Evolutionary conservation across 257 asterid species (phyloP).

Genomic region (Ophiorrhiza pumila): DNA sequence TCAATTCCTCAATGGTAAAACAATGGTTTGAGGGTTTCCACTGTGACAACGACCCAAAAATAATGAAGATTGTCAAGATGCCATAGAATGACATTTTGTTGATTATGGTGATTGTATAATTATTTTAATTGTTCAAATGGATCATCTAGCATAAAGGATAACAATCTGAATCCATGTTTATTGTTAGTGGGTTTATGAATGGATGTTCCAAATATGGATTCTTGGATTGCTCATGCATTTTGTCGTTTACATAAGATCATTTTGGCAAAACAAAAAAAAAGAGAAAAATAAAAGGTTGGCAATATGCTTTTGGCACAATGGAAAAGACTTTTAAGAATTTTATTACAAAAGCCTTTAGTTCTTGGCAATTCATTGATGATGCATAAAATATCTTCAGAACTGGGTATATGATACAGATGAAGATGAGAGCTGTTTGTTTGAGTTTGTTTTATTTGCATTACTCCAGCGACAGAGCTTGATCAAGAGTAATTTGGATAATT

Average conservation of each 20-base stretch:
- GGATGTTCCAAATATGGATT: background rate
- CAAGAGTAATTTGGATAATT: background rate
- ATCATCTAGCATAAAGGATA: no score
- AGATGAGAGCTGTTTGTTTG: background rate
- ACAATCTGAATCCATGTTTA: no score
- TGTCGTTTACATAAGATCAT: no score
- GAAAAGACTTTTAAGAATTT: no score
- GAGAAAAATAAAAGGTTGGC: background rate
- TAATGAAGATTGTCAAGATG: background rate
- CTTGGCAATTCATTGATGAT: no score
- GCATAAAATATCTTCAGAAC: no score
- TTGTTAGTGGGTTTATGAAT: no score
- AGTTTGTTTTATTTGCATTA: background rate
- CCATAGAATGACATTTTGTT: background rate
- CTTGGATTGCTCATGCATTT: background rate
- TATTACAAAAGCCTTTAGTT: no score
- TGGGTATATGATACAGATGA: background rate
- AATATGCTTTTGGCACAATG: background rate
- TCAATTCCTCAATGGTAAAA: slow-evolving; percentile 14
- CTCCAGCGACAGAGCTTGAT: background rate
- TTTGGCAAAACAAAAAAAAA: no score
- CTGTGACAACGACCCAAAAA: background rate
- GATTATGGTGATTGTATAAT: background rate
- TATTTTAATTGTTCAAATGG: background rate
- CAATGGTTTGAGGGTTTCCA: background rate